Conservation (phyloP, 148 eudicot genomes). For the Rhododendron henanense region DNA sequence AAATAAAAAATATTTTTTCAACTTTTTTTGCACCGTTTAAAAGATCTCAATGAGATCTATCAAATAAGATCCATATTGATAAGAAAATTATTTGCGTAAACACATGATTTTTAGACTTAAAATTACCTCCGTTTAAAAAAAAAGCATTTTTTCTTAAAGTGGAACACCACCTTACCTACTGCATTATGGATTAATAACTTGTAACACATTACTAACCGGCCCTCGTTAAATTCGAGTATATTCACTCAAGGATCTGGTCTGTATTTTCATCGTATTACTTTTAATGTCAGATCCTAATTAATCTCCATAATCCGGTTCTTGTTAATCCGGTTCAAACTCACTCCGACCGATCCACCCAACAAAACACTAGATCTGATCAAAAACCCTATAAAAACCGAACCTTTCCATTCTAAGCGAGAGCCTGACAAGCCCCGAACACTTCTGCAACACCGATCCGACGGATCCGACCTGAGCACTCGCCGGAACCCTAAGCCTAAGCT, state of each 20-base stretch:
- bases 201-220: background rate
- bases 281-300: background rate
- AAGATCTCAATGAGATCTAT: too few relatives aligned
- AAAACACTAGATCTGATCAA: conserved; percentile 36
- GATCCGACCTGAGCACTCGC: conserved; percentile 45
- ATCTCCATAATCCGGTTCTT: background rate
- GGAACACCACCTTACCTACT: background rate
- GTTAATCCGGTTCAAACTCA: background rate
- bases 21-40: too few relatives aligned
- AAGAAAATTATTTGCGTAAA: too few relatives aligned
- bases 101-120: too few relatives aligned
- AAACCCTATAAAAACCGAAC: conserved; percentile 28
- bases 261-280: background rate
- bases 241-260: background rate
- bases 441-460: conserved; percentile 67
- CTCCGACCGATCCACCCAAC: conserved; percentile 9
- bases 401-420: conserved; percentile 79
- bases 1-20: too few relatives aligned
- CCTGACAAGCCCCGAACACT: conserved; percentile 60
- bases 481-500: conserved; percentile 78
- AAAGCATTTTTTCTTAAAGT: too few relatives aligned
- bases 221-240: background rate
- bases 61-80: too few relatives aligned
- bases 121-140: too few relatives aligned
- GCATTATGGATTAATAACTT: background rate